Conservation (phyloP, 2,329 filamentous ascomycete species). For the Pseudogymnoascus sp. region DNA sequence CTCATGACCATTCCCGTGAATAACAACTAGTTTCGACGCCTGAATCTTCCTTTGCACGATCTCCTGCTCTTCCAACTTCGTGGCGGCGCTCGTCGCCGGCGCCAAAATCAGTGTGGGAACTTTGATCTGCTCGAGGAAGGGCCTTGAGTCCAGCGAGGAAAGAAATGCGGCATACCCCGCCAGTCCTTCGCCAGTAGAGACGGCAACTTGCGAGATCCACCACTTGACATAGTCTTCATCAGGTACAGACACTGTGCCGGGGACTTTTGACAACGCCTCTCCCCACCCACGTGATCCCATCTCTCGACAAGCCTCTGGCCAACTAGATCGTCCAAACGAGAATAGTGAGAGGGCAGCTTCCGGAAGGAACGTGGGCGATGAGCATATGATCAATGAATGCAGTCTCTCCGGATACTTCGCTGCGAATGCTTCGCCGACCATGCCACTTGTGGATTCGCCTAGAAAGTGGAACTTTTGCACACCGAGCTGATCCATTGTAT, state of each 20-base stretch:
- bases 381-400: slow-evolving; percentile 28
- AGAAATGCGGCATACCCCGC: slow-evolving; percentile 32
- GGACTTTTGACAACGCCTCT: slow-evolving; percentile 25
- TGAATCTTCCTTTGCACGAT: slow-evolving; percentile 17
- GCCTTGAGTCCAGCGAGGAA: slow-evolving; percentile 27
- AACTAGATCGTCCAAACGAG: background rate
- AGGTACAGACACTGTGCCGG: slow-evolving; percentile 27
- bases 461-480: slow-evolving; percentile 30
- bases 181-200: slow-evolving; percentile 28
- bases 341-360: background rate
- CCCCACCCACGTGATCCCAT: slow-evolving; percentile 31
- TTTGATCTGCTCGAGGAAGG: slow-evolving; percentile 25
- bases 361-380: slow-evolving; percentile 22
- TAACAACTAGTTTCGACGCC: background rate
- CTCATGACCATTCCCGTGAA: background rate
- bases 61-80: background rate
- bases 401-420: slow-evolving; percentile 28
- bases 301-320: slow-evolving; percentile 17
- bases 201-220: slow-evolving; percentile 28
- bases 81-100: slow-evolving; percentile 29
- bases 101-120: slow-evolving; percentile 30
- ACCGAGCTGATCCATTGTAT: slow-evolving; percentile 30
- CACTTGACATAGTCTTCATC: slow-evolving; percentile 28
- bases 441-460: slow-evolving; percentile 31
- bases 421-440: slow-evolving; percentile 31